These are phyloP conservation scores for Tetrahymena borealis DNA, from an alignment of 73 alveolate species.

Conservation along the genomic window DNA sequence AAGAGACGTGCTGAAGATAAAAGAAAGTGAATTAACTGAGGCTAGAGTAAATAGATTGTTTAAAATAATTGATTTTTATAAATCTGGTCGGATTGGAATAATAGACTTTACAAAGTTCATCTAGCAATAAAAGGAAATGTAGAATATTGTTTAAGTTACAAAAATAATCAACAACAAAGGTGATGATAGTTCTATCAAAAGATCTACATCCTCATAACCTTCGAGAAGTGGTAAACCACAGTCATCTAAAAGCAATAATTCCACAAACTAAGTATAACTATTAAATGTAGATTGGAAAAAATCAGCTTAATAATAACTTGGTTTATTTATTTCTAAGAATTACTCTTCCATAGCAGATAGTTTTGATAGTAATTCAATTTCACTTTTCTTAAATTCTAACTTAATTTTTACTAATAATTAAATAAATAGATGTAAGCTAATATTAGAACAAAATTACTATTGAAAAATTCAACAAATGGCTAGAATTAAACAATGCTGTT, in stretches of 20 bases:
- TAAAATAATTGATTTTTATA: slow-evolving; percentile 66
- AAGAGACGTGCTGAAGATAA: slow-evolving; percentile 49
- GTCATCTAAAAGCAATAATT: not conserved
- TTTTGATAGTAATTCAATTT: slow-evolving; percentile 47
- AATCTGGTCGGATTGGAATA: slow-evolving; percentile 57
- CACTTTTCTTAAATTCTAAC: not conserved
- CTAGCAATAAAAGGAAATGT: slow-evolving; percentile 47
- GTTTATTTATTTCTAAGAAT: slow-evolving; percentile 51
- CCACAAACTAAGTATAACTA: not conserved
- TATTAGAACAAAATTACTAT: slow-evolving; percentile 40
- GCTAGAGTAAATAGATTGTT: slow-evolving; percentile 73
- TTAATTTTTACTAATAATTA: not conserved
- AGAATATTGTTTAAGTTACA: not conserved
- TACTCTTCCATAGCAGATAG: slow-evolving; percentile 46
- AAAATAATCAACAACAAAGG: not conserved
- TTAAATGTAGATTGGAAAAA: slow-evolving; percentile 61
- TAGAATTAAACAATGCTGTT: slow-evolving; percentile 54
- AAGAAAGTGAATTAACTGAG: slow-evolving; percentile 44
- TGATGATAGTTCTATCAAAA: not conserved
- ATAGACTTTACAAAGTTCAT: slow-evolving; percentile 71
- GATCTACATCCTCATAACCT: slow-evolving; percentile 41
- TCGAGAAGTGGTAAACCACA: not conserved
- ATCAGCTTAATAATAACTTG: slow-evolving; percentile 59
- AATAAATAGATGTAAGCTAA: not conserved
- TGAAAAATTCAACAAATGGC: slow-evolving; percentile 51